Percentiles rank a stretch among this genome's conserved stretches.
These are phyloP conservation scores for Mycena leptocephala DNA, from an alignment of 768 basidiomycete genomes.

Conservation along the genomic window DNA sequence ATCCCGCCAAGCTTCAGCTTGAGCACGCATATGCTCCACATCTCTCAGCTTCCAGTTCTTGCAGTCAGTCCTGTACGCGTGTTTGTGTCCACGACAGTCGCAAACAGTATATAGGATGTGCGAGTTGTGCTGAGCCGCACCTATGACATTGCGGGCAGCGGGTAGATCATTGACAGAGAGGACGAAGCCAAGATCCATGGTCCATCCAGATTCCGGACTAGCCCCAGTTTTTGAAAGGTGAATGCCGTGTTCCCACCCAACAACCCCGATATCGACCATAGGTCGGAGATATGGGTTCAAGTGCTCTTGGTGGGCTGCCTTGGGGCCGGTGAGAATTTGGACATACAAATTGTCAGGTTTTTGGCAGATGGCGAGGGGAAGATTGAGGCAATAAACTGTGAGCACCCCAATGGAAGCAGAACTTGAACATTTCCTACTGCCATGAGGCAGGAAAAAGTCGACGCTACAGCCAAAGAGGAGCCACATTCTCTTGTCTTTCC, in stretches of 20 bases:
- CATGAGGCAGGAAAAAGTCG: slow-evolving; percentile 46
- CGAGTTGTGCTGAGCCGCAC: slow-evolving; percentile 34
- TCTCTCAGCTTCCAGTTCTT: too few species aligned
- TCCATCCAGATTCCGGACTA: too few species aligned
- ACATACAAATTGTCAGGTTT: slow-evolving; percentile 46
- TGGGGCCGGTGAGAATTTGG: slow-evolving; percentile 42
- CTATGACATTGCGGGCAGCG: slow-evolving; percentile 41
- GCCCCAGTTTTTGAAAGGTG: too few species aligned
- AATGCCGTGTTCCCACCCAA: too few species aligned
- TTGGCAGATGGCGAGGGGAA: slow-evolving; percentile 41
- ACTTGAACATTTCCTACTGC: slow-evolving; percentile 29
- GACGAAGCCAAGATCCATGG: too few species aligned
- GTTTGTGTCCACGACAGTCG: too few species aligned
- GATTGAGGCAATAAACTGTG: slow-evolving; percentile 42
- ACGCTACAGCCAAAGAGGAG: slow-evolving; percentile 39
- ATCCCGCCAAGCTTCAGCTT: too few species aligned
- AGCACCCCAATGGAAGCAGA: slow-evolving; percentile 43
- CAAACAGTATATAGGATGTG: slow-evolving; percentile 39
- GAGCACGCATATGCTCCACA: too few species aligned
- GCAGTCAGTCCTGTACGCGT: too few species aligned
- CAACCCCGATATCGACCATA: too few species aligned
- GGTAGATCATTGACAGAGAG: slow-evolving; percentile 46
- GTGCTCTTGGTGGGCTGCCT: slow-evolving; percentile 34
- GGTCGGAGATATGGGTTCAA: too few species aligned
- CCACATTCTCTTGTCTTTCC: slow-evolving; percentile 20